phyloP scores from a whole-genome alignment of 257 asterid species.

The Przewalskia tangutica region DNA sequence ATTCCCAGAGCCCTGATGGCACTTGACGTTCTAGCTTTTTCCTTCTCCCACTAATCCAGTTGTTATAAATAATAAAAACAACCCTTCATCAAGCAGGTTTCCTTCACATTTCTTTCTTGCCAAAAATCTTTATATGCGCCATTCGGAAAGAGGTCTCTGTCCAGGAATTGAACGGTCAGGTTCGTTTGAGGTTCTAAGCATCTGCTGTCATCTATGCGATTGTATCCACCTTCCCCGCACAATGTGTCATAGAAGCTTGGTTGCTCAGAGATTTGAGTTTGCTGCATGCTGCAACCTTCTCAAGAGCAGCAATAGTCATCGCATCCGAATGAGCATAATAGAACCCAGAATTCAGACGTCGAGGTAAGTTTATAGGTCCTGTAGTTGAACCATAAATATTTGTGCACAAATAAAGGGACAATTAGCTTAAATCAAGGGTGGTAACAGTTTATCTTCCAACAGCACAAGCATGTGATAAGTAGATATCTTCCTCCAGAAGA shows the following conservation, averaged over 20 bases:
- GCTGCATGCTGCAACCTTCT: conserved; percentile 81
- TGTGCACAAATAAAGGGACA: not conserved
- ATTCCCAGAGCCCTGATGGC: conserved; percentile 74
- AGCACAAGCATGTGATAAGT: not conserved
- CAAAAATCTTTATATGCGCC: conserved; percentile 74
- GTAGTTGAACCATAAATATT: conserved; percentile 14
- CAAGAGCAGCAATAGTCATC: conserved; percentile 49
- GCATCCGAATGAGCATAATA: conserved; percentile 67
- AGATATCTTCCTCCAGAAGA: conserved; percentile 1
- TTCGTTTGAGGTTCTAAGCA: conserved; percentile 71
- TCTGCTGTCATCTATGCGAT: conserved; percentile 49
- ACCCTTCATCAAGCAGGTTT: conserved; percentile 42
- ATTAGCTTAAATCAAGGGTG: not conserved
- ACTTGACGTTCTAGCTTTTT: conserved; percentile 77
- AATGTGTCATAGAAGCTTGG: conserved; percentile 83
- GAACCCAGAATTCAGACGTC: conserved; percentile 95
- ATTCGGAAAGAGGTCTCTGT: conserved; percentile 71
- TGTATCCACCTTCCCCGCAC: conserved; percentile 76
- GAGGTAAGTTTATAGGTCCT: conserved; percentile 90
- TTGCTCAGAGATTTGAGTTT: conserved; percentile 72
- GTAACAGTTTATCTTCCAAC: not conserved
- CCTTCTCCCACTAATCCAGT: conserved; percentile 70
- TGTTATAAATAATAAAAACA: conserved; percentile 64
- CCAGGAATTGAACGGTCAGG: conserved; percentile 58
- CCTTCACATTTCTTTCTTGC: conserved; percentile 45